Evolutionary conservation across 1,284 basidiomycete species (phyloP).

Genomic region (Athelia psychrophila): DNA sequence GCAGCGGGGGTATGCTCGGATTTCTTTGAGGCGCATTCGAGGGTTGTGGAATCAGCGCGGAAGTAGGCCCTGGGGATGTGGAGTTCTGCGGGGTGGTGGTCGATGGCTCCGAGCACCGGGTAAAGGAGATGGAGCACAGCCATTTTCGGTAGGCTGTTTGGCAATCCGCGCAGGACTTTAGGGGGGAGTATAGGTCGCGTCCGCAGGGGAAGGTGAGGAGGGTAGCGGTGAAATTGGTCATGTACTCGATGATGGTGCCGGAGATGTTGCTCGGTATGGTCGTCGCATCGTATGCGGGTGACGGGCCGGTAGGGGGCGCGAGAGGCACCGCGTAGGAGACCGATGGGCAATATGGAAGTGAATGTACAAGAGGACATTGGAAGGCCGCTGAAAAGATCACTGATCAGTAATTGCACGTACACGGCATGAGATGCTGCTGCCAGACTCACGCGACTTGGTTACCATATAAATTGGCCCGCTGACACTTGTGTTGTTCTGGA

Average conservation of each 20-base stretch:
- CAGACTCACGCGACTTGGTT: slow-evolving; percentile 63
- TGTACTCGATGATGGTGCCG: slow-evolving; percentile 49
- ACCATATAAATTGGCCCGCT: slow-evolving; percentile 61
- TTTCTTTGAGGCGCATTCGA: slow-evolving; percentile 40
- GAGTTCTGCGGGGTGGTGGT: slow-evolving; percentile 27
- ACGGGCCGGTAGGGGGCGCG: slow-evolving; percentile 39
- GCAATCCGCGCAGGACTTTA: slow-evolving; percentile 77
- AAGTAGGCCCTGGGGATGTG: slow-evolving; percentile 21
- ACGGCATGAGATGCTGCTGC: neutral
- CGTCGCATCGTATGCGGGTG: slow-evolving; percentile 44
- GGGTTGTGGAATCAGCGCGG: slow-evolving; percentile 43
- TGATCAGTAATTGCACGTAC: neutral
- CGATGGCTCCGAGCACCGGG: slow-evolving; percentile 62
- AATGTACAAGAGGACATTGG: slow-evolving; percentile 68
- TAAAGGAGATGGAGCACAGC: slow-evolving; percentile 73
- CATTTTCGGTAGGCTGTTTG: slow-evolving; percentile 73
- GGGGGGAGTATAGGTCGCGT: slow-evolving; percentile 75
- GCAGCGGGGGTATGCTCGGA: slow-evolving; percentile 42
- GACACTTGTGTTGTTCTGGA: slow-evolving; percentile 51
- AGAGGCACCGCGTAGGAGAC: slow-evolving; percentile 72
- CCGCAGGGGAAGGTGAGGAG: slow-evolving; percentile 77
- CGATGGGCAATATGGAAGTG: slow-evolving; percentile 72
- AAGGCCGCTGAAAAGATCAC: slow-evolving; percentile 51
- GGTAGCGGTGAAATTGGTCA: slow-evolving; percentile 73
- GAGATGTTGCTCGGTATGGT: slow-evolving; percentile 51